Evolutionary conservation across 202 grass and related monocot species (phyloP).

Genomic region (Schoenoplectus tabernaemontani): DNA sequence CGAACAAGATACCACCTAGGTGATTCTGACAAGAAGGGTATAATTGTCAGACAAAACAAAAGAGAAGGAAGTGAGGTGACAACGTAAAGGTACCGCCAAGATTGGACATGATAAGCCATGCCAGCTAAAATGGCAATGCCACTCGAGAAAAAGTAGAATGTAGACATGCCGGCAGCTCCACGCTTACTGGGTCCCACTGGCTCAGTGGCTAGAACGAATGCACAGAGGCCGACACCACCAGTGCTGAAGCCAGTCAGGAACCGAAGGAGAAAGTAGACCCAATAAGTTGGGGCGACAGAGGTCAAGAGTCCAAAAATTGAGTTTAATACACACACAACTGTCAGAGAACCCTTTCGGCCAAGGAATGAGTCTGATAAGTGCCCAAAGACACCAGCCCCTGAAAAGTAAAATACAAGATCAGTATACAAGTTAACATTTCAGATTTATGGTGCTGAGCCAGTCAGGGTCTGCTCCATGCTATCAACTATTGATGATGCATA

Average conservation of each 20-base stretch:
- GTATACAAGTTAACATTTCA: neutral
- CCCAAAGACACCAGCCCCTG: constrained; percentile 79
- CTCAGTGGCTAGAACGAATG: constrained; percentile 92
- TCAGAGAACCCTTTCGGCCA: constrained; percentile 49
- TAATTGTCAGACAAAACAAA: constrained; percentile 28
- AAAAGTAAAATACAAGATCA: neutral
- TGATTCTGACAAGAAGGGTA: constrained; percentile 70
- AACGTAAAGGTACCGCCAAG: constrained; percentile 58
- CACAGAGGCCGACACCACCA: constrained; percentile 63
- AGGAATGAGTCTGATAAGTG: constrained; percentile 79
- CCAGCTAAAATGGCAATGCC: constrained; percentile 63
- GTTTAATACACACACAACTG: constrained; percentile 53
- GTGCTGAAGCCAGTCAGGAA: constrained; percentile 83
- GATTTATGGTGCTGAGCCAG: neutral
- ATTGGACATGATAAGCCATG: constrained; percentile 41
- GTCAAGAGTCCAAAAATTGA: constrained; percentile 67
- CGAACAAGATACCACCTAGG: constrained; percentile 89
- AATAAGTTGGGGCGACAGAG: constrained; percentile 41
- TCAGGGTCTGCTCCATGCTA: neutral
- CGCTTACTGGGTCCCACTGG: constrained; percentile 52
- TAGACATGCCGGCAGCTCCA: constrained; percentile 59
- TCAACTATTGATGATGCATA: neutral
- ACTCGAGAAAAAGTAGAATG: constrained; percentile 88
- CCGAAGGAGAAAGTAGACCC: constrained; percentile 47
- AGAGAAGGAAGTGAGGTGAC: constrained; percentile 64